These are phyloP conservation scores for Trichoderma simmonsii DNA, from an alignment of 2,329 filamentous ascomycete genomes.

Conservation along the genomic window DNA sequence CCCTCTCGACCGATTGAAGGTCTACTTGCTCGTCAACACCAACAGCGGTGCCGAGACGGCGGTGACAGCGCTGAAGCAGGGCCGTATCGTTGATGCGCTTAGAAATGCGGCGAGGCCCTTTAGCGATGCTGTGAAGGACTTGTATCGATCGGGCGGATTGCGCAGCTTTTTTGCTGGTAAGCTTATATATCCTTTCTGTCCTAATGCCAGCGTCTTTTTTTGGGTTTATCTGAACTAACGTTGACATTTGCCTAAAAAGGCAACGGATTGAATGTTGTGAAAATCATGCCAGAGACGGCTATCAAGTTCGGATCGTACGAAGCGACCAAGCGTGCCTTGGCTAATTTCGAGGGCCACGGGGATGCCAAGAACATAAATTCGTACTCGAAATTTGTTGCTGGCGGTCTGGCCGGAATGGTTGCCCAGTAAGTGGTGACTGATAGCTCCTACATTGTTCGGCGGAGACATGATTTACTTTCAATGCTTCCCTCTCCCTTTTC, in stretches of 20 bases:
- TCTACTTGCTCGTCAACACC: constrained; percentile 94
- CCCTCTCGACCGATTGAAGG: constrained; percentile 93
- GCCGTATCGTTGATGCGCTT: constrained; percentile 61
- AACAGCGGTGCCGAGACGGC: constrained; percentile 49
- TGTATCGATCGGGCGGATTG: constrained; percentile 83
- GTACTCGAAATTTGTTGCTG: constrained; percentile 85
- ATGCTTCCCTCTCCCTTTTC: too few relatives aligned
- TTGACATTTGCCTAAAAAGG: constrained; percentile 49
- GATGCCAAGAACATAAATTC: constrained; percentile 77
- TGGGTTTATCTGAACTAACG: background rate
- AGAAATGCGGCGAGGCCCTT: constrained; percentile 68
- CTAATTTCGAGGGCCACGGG: constrained; percentile 81
- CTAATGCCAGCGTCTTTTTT: background rate
- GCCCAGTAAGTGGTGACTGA: constrained; percentile 61
- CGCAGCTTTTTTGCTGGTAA: constrained; percentile 89
- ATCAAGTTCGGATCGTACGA: constrained; percentile 99
- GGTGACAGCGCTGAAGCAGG: constrained; percentile 65
- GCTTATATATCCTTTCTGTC: constrained; percentile 27
- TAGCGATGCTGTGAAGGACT: constrained; percentile 66
- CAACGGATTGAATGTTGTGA: constrained; percentile 93
- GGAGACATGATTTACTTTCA: background rate
- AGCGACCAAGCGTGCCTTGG: constrained; percentile 84
- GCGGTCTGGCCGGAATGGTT: constrained; percentile 88
- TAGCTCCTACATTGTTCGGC: background rate
- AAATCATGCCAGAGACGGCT: constrained; percentile 97